Evolutionary conservation across 1,139 yeast genomes (phyloP).

Genomic region (Suhomyces chickasaworum): DNA sequence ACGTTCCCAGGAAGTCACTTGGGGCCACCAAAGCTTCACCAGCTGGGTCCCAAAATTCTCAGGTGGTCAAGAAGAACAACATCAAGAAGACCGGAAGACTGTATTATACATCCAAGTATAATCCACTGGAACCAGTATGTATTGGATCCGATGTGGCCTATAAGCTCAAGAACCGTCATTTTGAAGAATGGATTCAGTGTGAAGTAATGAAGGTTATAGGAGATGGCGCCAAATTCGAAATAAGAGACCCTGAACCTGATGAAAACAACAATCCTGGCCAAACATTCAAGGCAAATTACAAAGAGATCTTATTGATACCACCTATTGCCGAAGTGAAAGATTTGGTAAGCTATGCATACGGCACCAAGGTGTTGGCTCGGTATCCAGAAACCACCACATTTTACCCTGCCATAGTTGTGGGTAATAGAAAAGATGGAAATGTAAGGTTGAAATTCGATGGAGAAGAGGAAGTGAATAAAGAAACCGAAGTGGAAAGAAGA

Average conservation of each 20-base stretch:
- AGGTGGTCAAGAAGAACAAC: constrained; percentile 23
- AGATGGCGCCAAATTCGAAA: constrained; percentile 81
- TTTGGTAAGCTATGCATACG: constrained; percentile 65
- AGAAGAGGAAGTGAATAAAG: constrained; percentile 95
- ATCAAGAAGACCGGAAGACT: constrained; percentile 42
- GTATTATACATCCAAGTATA: constrained; percentile 48
- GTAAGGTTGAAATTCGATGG: constrained; percentile 91
- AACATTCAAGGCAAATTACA: constrained; percentile 76
- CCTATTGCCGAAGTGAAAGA: constrained; percentile 41
- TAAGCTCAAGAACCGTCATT: constrained; percentile 64
- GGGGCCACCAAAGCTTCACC: constrained; percentile 15
- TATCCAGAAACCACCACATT: constrained; percentile 98
- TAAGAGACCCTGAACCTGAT: constrained; percentile 97
- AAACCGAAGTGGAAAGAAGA: constrained; percentile 87
- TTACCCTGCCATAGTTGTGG: constrained; percentile 90
- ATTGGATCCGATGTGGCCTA: constrained; percentile 90
- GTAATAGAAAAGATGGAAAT: constrained; percentile 71
- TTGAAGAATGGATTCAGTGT: constrained; percentile 97
- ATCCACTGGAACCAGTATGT: constrained; percentile 60
- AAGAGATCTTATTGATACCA: constrained; percentile 80
- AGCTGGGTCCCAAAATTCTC: constrained; percentile 3
- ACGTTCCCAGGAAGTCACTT: constrained; percentile 7
- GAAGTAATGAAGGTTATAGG: constrained; percentile 75
- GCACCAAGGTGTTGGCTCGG: constrained; percentile 84
- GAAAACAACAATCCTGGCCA: constrained; percentile 90